phyloP scores from a whole-genome alignment of 768 basidiomycete species.

The Tylopilus cervinicoccineus region DNA sequence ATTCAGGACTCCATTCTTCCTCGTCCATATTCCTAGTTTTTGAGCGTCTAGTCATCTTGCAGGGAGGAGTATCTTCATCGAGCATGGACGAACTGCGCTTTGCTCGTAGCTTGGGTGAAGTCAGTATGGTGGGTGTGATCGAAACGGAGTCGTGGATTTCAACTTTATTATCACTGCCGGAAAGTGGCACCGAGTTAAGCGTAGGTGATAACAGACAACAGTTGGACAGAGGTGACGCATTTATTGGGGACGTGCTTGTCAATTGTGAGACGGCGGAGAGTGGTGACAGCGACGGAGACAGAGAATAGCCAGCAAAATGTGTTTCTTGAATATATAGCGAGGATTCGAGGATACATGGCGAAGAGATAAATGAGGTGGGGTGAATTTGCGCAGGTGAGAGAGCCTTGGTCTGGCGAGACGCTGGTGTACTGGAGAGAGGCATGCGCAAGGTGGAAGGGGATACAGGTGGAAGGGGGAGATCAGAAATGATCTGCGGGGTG shows the following conservation, averaged over 20 bases:
- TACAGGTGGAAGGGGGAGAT: background rate
- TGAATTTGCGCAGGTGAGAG: background rate
- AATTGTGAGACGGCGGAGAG: constrained; percentile 12
- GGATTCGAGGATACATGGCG: background rate
- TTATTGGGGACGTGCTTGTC: constrained; percentile 2
- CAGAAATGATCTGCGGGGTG: background rate
- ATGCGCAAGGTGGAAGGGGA: background rate
- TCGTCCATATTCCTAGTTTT: constrained; percentile 18
- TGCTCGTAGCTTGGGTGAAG: background rate
- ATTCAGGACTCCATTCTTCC: constrained; percentile 18
- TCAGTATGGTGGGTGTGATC: background rate
- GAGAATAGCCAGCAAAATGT: background rate
- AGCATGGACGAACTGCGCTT: constrained; percentile 12
- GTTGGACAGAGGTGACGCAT: background rate
- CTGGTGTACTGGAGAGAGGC: background rate
- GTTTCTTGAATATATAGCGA: background rate
- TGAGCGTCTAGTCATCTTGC: constrained; percentile 6
- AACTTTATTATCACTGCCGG: background rate
- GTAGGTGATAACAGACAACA: background rate
- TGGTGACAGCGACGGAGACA: constrained; percentile 15
- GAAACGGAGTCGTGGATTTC: background rate
- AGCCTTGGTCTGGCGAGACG: background rate
- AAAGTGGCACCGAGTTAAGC: background rate
- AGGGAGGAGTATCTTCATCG: background rate
- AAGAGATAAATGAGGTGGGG: background rate